Base-by-base conservation (phyloP, 1,139 yeast species). In the Hanseniaspora sp. region DNA sequence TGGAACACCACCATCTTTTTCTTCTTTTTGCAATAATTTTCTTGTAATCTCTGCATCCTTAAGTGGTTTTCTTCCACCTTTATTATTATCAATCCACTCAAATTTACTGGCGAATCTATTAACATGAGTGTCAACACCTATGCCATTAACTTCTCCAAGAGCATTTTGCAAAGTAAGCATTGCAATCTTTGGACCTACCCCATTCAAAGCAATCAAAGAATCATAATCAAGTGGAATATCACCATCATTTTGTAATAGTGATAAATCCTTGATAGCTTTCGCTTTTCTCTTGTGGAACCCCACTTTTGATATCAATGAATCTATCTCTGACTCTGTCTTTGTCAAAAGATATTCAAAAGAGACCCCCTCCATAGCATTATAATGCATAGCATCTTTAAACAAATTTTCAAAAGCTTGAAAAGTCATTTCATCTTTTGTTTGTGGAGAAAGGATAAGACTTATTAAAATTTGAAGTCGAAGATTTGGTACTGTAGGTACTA, bases 121-220 rank as follows among this genome's bases (percentile, higher is more conserved):
- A 53, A 86, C 76, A 65, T 86, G 96, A 1, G 86, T 90, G 64
- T 86, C 96, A 11, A 86, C 95, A 7, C 95, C 95, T 30, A 86
- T 84, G 0, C 96, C 96, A 34, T 72, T 71, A 46, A 74, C 78
- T 49, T 78, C 68, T 18, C 73, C 69, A 92, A 94, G 84, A 0
- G 88, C 95, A 37, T 78, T 74, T 61, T 85, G 92, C 58, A 85
- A 69, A 9, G 86, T 71, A 39, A 86, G 67, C 63, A 76, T 82
- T 0, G 92, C 95, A 95, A 86, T 86, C 64, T 86, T 86, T 9
- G 95, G 95, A 0, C 96, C 96, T 3, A 86, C 90, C 0, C 96
- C 96, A 0, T 95, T 95, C 38, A 86, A 68, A 1, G 72, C 66
- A 1, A 76, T 74, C 56, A 86, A 73, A 6, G 82, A 86, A n/a